Evolutionary conservation across 2,329 filamentous ascomycete species (phyloP).

Genomic region (Byssothecium circinans): DNA sequence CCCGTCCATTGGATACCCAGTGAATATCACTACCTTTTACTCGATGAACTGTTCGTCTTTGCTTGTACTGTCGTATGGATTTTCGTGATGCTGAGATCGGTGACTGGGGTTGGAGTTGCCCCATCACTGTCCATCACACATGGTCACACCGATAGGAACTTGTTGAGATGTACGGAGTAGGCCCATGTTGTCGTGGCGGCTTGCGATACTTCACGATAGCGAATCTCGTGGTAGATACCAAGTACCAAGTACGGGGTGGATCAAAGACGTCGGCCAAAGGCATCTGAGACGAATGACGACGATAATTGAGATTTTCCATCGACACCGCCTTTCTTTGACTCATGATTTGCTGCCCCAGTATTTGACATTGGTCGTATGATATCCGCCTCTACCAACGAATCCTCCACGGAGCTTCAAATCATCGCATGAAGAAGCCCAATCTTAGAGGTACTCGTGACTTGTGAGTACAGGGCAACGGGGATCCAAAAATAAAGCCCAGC

Average conservation of each 20-base stretch:
- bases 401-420: constrained; percentile 7
- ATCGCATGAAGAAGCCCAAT: constrained; percentile 10
- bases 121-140: constrained; percentile 10
- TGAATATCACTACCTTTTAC: constrained; percentile 14
- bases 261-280: neutral
- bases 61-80: neutral
- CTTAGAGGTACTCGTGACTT: constrained; percentile 5
- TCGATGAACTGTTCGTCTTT: constrained; percentile 2
- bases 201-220: neutral
- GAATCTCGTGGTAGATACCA: too few relatives aligned
- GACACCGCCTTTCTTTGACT: neutral
- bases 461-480: neutral
- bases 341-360: neutral
- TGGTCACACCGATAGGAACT: constrained; percentile 17
- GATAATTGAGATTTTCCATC: neutral
- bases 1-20: constrained; percentile 27
- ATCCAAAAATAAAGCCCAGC: constrained; percentile 26
- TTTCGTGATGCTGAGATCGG: neutral
- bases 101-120: neutral
- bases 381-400: constrained; percentile 1
- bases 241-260: neutral
- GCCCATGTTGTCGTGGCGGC: constrained; percentile 17
- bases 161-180: constrained; percentile 22
- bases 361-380: too few relatives aligned
- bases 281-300: neutral